These are phyloP conservation scores for Saururus chinensis DNA, from an alignment of 164 flowering plant genomes.

Conservation along the genomic window DNA sequence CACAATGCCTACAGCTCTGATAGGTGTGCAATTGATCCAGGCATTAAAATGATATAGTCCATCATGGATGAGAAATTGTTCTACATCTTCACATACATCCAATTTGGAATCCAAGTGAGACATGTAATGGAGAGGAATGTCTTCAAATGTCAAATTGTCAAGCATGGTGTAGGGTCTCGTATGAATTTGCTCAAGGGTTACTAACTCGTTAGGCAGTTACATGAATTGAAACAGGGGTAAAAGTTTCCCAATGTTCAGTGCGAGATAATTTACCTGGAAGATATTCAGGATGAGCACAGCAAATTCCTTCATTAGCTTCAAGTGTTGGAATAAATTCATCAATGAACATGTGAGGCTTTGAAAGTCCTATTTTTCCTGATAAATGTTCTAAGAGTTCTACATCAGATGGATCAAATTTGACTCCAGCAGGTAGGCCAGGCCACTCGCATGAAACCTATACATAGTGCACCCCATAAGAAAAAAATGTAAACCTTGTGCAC, in stretches of 20 bases:
- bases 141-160: not conserved
- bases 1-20: not conserved
- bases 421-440: conserved; percentile 93
- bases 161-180: no score
- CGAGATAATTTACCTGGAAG: conserved; percentile 67
- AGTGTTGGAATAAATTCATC: conserved; percentile 89
- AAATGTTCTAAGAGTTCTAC: conserved; percentile 64
- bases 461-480: conserved; percentile 3
- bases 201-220: not conserved
- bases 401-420: conserved; percentile 93
- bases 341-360: conserved; percentile 55
- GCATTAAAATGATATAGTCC: not conserved
- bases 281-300: conserved; percentile 82
- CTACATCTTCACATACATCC: not conserved
- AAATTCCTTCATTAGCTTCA: conserved; percentile 60
- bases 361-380: conserved; percentile 57
- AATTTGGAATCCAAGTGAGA: not conserved
- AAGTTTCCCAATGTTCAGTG: not conserved
- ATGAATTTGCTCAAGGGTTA: not conserved
- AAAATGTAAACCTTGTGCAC: not conserved
- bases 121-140: not conserved
- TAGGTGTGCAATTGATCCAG: not conserved
- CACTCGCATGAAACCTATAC: conserved; percentile 59
- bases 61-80: not conserved
- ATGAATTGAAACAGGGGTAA: not conserved